Base-by-base conservation (phyloP, 2,329 filamentous ascomycete species). In the Akanthomyces uredinophilus region DNA sequence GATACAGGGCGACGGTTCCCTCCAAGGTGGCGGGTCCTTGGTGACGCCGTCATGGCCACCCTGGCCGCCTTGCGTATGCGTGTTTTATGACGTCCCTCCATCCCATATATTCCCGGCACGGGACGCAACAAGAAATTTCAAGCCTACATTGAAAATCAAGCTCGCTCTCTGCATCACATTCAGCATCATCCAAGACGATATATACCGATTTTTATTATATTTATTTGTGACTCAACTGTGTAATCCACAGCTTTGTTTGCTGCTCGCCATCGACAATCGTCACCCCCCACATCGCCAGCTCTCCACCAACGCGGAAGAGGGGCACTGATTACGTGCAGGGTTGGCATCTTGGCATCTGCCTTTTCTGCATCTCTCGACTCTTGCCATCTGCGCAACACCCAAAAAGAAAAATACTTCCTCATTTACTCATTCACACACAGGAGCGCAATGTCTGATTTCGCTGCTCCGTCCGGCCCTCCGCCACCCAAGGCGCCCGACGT, bases 401-500 rank as follows among this genome's bases (percentile, higher is more conserved):
- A 52, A 2, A 2, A 14, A 16, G 10, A 55, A 13, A 2, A n/a
- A n/a, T n/a, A n/a, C n/a, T 8, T 16, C 7, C 27, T 6, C 18
- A 35, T 7, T n/a, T 6, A 37, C 47, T 18, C 16, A 0, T 16
- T 22, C 1, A 13, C 6, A 43, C 16, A 37, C 37, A 39, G 37
- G 13, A 5, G 16, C 24, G n/a, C 6, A 49, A 85, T 86, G 83
- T 77, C 78, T 66, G 81, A 86, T 66, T 85, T 81, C 72, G 73
- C 77, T 60, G 75, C 83, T 58, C 83, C 83, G 2, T 56, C 75
- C 27, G 83, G 83, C 27, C 83, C 83, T 52, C 83, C 83, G 66
- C 83, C 83, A 55, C 83, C 82, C 65, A 81, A 77, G 71, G 82
- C 83, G 1, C 92, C 91, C 2, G 88, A 90, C 69, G 77, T 79